phyloP scores from a whole-genome alignment of 1,284 basidiomycete species.

The Fereydounia khargensis region DNA sequence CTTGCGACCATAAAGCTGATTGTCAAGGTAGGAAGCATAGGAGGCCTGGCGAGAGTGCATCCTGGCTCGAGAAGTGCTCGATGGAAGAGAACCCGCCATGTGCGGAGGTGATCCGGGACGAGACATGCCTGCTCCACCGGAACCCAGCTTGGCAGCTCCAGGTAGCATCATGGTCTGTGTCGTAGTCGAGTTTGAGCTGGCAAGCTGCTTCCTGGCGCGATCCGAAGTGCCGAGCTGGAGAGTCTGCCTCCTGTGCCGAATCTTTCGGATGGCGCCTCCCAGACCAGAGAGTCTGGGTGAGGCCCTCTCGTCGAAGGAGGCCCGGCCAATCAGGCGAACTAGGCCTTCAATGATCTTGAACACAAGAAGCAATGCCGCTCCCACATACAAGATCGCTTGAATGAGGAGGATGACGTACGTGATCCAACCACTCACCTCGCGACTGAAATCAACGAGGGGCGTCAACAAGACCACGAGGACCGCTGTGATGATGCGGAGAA shows the following conservation, averaged over 20 bases:
- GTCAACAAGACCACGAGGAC: constrained; percentile 85
- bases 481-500: constrained; percentile 81
- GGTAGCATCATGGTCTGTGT: constrained; percentile 24
- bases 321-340: constrained; percentile 73
- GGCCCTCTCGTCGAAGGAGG: constrained; percentile 72
- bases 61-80: constrained; percentile 12
- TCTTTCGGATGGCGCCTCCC: constrained; percentile 41
- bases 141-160: constrained; percentile 10
- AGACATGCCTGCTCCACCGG: constrained; percentile 5
- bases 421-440: constrained; percentile 69
- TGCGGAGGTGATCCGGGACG: constrained; percentile 9
- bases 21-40: constrained; percentile 42
- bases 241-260: constrained; percentile 25
- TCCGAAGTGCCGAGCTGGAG: constrained; percentile 32
- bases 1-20: constrained; percentile 16
- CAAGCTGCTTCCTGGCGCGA: background rate
- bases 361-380: constrained; percentile 74
- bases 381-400: constrained; percentile 78
- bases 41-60: constrained; percentile 40
- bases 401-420: constrained; percentile 87
- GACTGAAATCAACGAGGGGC: constrained; percentile 66
- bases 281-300: constrained; percentile 35
- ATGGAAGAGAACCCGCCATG: constrained; percentile 14
- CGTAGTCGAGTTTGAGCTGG: constrained; percentile 8
- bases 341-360: constrained; percentile 80